phyloP scores from a whole-genome alignment of 1,284 basidiomycete genomes.

The Pulchroboletus neoregius region DNA sequence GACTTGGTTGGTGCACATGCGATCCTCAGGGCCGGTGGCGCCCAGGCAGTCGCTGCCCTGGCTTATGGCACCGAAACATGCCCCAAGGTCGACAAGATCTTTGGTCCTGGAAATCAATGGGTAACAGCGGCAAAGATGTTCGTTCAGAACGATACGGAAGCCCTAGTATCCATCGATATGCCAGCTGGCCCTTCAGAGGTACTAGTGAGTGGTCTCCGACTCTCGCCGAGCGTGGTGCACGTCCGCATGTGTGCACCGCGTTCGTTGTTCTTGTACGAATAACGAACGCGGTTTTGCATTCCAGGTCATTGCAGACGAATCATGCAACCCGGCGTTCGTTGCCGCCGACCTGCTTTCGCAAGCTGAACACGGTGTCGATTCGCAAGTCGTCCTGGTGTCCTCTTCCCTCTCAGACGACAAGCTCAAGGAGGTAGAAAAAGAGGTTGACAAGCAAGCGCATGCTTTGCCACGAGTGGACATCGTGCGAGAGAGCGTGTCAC shows the following conservation, averaged over 20 bases:
- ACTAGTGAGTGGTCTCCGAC: constrained; percentile 56
- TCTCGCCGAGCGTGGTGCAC: constrained; percentile 16
- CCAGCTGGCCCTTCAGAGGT: constrained; percentile 98
- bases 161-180: constrained; percentile 97
- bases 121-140: constrained; percentile 99
- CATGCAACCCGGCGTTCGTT: constrained; percentile 85
- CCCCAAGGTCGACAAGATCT: constrained; percentile 99
- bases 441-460: constrained; percentile 86
- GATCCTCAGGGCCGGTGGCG: constrained; percentile 92
- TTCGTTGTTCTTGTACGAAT: constrained; percentile 38
- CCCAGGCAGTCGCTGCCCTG: constrained; percentile 95
- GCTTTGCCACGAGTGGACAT: constrained; percentile 88
- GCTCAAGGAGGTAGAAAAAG: constrained; percentile 74
- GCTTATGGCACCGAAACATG: constrained; percentile 95
- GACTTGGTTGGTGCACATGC: constrained; percentile 83
- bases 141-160: constrained; percentile 98
- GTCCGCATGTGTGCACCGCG: constrained; percentile 26
- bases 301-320: constrained; percentile 89
- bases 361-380: constrained; percentile 97
- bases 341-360: constrained; percentile 96
- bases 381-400: constrained; percentile 92
- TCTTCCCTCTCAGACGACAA: constrained; percentile 64
- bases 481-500: constrained; percentile 85
- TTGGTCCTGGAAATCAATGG: constrained; percentile 99
- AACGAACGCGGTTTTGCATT: constrained; percentile 31